phyloP scores from a whole-genome alignment of 2,329 filamentous ascomycete genomes.

The Sphaerulina vaccinii region DNA sequence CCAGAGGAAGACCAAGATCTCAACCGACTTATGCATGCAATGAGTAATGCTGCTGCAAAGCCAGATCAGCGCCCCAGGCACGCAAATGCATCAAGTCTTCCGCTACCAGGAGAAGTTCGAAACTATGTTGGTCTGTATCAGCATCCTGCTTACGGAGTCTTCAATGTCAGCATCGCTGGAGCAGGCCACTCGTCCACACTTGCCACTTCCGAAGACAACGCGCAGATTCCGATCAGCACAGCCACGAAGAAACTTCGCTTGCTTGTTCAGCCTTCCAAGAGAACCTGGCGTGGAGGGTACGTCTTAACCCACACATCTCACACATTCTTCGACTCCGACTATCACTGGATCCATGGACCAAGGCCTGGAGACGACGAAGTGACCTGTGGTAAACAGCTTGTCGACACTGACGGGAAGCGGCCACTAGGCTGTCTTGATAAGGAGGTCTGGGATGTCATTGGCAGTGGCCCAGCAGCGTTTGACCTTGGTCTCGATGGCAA shows the following conservation, averaged over 20 bases:
- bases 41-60: neutral
- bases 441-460: neutral
- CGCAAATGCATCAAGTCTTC: no score
- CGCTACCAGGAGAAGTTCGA: slow-evolving; percentile 4
- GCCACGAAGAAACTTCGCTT: neutral
- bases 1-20: neutral
- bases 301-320: slow-evolving; percentile 5
- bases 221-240: neutral
- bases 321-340: slow-evolving; percentile 6
- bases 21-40: neutral
- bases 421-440: slow-evolving; percentile 12
- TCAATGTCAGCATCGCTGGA: slow-evolving; percentile 11
- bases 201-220: neutral
- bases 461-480: neutral
- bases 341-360: slow-evolving; percentile 3
- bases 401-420: neutral
- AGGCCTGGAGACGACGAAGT: neutral
- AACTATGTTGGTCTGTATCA: slow-evolving; percentile 13
- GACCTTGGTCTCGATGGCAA: slow-evolving; percentile 4
- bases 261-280: neutral
- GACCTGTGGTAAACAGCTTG: neutral
- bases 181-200: neutral
- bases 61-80: no score
- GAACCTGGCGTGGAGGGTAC: neutral
- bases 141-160: slow-evolving; percentile 14